Percentiles rank a stretch among this genome's conserved stretches.
Conservation (phyloP, 768 basidiomycete species). For the Pulveroboletus sp. region DNA sequence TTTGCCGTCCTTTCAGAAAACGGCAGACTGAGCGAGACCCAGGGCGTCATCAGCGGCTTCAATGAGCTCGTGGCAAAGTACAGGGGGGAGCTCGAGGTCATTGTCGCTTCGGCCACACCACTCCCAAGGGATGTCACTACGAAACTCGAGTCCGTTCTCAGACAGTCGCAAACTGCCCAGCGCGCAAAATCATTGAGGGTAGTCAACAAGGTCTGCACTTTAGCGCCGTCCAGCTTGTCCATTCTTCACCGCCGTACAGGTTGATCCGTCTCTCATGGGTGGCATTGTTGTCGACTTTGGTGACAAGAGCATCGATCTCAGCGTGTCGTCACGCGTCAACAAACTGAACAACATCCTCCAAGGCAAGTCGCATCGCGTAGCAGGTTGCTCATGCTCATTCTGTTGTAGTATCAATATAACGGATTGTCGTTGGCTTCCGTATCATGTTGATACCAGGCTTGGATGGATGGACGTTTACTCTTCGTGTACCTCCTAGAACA, state of each 20-base stretch:
- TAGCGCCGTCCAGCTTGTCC: background rate
- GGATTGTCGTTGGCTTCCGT: background rate
- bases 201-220: conserved; percentile 74
- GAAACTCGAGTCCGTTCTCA: conserved; percentile 82
- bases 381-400: conserved; percentile 11
- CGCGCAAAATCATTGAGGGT: conserved; percentile 87
- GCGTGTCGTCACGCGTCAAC: conserved; percentile 89
- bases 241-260: conserved; percentile 43
- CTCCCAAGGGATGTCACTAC: conserved; percentile 73
- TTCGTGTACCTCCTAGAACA: conserved; percentile 1
- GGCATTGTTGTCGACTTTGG: conserved; percentile 96
- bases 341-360: conserved; percentile 89
- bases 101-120: conserved; percentile 84
- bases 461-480: conserved; percentile 10
- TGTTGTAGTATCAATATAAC: conserved; percentile 26
- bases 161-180: conserved; percentile 81
- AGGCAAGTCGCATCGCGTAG: conserved; percentile 47
- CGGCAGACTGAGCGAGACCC: conserved; percentile 81
- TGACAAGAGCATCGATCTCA: conserved; percentile 97
- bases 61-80: conserved; percentile 84
- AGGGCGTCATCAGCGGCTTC: conserved; percentile 88
- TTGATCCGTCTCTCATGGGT: conserved; percentile 89
- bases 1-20: conserved; percentile 90
- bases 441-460: conserved; percentile 4
- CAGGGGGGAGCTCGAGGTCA: conserved; percentile 90